Evolutionary conservation across 345 rosid genomes (phyloP), one percentile per base, ranked within the genome.

Genomic region (Combretum micranthum): DNA sequence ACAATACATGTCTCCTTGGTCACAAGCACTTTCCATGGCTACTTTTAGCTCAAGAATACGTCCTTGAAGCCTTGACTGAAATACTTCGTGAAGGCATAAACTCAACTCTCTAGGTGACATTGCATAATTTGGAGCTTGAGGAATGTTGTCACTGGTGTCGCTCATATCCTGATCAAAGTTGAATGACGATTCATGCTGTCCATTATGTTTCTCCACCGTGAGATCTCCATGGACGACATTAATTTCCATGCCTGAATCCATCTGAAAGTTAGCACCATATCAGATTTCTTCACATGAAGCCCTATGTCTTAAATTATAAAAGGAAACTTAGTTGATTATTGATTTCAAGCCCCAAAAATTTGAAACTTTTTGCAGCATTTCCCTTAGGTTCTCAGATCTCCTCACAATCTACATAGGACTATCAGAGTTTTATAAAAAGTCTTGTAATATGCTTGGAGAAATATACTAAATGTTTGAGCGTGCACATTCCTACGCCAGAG

Each of bases 1-100:
- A 12, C 32, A 44, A 8, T 21, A 42, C 17, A 37, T 44, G 32
- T 52, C 58, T 20, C 42, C 51, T 19, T 32, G n/a, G 20, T 59
- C 65, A 16, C 20, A 5, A 32, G 39, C 10, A 7, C 39, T 32
- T 32, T 32, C 39, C n/a, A n/a, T n/a, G n/a, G 72, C 77, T 42
- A 65, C 47, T 52, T 74, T 72, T 0, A 77, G 82, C 23, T 74
- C 75, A 22, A 44, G 25, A 52, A 77, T 66, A 15, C 68, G 66
- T 15, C 23, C 68, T 52, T 32, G 43, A 7, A 66, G 75, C 44
- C 72, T 74, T 22, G 69, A 63, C 47, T 70, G 57, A 42, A 71
- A 63, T 17, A 77, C 65, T 32, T 65, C 60, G 18, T 71, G 82
- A n/a, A 71, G 75, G 19, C 59, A 72, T 49, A 74, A 49, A 51